phyloP scores from a whole-genome alignment of 257 asterid species.

The Leonotis leonurus region DNA sequence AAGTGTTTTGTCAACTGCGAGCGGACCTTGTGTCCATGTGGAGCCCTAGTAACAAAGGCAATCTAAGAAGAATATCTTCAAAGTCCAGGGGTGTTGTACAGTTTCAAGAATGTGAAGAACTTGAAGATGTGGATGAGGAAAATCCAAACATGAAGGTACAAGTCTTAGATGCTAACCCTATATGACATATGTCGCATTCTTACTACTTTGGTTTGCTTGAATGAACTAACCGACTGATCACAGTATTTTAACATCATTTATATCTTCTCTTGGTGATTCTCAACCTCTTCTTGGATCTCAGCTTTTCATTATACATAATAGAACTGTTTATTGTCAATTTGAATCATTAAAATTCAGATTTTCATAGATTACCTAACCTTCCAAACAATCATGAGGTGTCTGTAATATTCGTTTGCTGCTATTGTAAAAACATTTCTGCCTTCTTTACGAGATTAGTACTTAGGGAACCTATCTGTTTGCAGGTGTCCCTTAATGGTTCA shows the following conservation, averaged over 20 bases:
- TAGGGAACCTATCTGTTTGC: slow-evolving; percentile 9
- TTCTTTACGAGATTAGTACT: slow-evolving; percentile 1
- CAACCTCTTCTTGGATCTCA: slow-evolving; percentile 6
- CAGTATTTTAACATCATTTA: neutral
- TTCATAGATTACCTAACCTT: neutral
- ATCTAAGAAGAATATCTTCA: slow-evolving; percentile 45
- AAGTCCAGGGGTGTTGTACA: slow-evolving; percentile 34
- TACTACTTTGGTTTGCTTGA: neutral
- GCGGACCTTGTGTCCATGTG: slow-evolving; percentile 92
- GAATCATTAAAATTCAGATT: neutral
- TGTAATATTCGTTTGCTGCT: neutral
- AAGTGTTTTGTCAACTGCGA: slow-evolving; percentile 63
- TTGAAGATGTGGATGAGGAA: slow-evolving; percentile 42
- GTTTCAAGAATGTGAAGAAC: slow-evolving; percentile 42
- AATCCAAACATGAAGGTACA: slow-evolving; percentile 69
- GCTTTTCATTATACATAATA: neutral
- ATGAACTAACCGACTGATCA: neutral
- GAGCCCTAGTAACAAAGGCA: slow-evolving; percentile 53
- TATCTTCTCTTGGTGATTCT: neutral
- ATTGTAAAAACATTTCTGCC: neutral
- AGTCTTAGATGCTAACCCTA: slow-evolving; percentile 12
- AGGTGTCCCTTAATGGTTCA: slow-evolving; percentile 1
- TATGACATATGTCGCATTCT: neutral
- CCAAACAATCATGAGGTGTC: neutral
- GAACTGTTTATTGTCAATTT: neutral